These are phyloP conservation scores for Dioscorea dumetorum DNA, from an alignment of 106 monocot genomes.

Conservation along the genomic window DNA sequence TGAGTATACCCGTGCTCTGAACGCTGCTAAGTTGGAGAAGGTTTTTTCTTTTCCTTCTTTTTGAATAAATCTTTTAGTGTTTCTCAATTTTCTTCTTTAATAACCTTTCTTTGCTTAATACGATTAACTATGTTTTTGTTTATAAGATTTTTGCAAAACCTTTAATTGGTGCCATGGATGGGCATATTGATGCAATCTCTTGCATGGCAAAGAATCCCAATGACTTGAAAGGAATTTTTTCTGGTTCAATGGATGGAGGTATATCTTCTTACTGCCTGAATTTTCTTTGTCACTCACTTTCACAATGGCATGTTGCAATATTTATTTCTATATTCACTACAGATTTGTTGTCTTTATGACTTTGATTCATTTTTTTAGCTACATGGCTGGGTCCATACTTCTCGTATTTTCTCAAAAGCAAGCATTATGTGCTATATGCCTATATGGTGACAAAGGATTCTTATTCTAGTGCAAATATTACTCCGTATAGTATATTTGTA, in stretches of 20 bases:
- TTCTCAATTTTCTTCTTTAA: neutral
- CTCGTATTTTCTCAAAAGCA: no score
- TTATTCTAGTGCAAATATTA: no score
- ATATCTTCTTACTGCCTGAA: neutral
- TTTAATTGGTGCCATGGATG: conserved; percentile 96
- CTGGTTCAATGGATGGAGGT: conserved; percentile 99
- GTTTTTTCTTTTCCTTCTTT: conserved; percentile 8
- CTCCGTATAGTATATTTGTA: no score
- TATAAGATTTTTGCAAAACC: conserved; percentile 89
- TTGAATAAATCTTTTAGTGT: neutral
- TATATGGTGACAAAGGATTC: no score
- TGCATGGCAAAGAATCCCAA: conserved; percentile 97
- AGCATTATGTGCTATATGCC: no score
- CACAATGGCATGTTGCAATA: neutral
- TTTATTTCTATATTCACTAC: no score
- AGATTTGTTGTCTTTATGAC: no score
- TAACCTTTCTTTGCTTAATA: neutral
- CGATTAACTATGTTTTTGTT: neutral
- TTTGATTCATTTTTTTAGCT: no score
- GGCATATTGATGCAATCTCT: conserved; percentile 75
- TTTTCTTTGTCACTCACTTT: neutral
- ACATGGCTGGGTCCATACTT: no score
- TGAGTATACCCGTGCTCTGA: conserved; percentile 83
- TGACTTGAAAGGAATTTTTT: conserved; percentile 85
- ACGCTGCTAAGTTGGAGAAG: conserved; percentile 94